Base-by-base conservation (phyloP, 805 yeast species). In the Suhomyces sp. region DNA sequence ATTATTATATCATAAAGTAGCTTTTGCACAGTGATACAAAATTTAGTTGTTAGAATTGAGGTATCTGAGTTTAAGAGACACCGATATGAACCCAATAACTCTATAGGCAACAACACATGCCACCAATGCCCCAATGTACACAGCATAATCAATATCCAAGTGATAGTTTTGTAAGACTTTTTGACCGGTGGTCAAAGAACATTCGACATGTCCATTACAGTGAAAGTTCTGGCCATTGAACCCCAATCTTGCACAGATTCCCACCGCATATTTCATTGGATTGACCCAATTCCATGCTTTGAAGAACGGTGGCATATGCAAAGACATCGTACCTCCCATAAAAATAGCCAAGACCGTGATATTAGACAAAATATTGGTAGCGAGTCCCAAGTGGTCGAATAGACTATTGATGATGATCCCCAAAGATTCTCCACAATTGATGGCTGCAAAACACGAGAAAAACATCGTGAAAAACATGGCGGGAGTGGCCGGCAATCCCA, bases 51-150 rank as follows among this genome's bases (percentile, higher is more conserved):
- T 47, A 4, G 49, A 33, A 23, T 24, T 47, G 22, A 47, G 17
- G 22, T 47, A 47, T 36, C 33, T 47, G 15, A 47, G 29, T 22
- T 47, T 47, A 10, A 47, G 33, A 9, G 13, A 47, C 2, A 47
- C 49, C 17, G 49, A 19, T 15, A 24, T 24, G 13, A 66, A 54
- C 1, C 75, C 76, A 33, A 75, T 50, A 3, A 62, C 22, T 52
- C 80, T 60, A 58, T 72, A 73, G 17, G 63, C 51, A 6, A 73
- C 64, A 15, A 74, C 55, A 55, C 77, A 72, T 3, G 71, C 70
- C 13, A 69, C 56, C 17, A 74, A 59, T 0, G 73, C 79, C 1
- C 76, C 76, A 55, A 72, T 62, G 47, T 57, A 63, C 3, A 61
- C 66, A 4, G 66, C 61, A 7, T 71, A 50, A 38, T 66, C 57